These are phyloP conservation scores for Favolaschia claudopus DNA, from an alignment of 768 basidiomycete genomes.

Conservation along the genomic window DNA sequence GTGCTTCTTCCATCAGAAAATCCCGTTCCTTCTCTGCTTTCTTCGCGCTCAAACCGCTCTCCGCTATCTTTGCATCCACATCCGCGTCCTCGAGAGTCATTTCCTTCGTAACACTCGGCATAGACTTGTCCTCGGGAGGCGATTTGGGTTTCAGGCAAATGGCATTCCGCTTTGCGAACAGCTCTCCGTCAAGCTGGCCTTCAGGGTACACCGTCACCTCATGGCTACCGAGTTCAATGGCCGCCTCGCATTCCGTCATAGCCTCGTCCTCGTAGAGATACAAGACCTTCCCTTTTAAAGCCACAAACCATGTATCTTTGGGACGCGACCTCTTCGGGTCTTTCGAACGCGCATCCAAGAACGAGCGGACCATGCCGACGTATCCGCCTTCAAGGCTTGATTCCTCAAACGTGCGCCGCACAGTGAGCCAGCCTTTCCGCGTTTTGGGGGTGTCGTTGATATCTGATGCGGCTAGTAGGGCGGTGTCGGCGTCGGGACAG, in stretches of 20 bases:
- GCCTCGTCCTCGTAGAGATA: conserved; percentile 95
- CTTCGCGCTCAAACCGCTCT: conserved; percentile 30
- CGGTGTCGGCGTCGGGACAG: conserved; percentile 35
- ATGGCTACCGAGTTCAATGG: conserved; percentile 84
- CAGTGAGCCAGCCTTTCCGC: conserved; percentile 84
- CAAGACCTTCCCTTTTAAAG: conserved; percentile 88
- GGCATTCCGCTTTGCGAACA: conserved; percentile 90
- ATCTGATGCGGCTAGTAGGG: conserved; percentile 37
- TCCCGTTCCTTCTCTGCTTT: conserved; percentile 49
- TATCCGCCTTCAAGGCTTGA: conserved; percentile 69
- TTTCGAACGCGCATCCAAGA: conserved; percentile 82
- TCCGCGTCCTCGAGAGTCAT: conserved; percentile 50
- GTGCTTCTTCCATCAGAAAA: conserved; percentile 43
- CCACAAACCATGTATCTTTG: conserved; percentile 93
- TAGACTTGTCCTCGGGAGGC: conserved; percentile 38
- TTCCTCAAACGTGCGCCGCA: conserved; percentile 82
- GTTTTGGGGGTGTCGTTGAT: conserved; percentile 67
- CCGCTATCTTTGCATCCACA: conserved; percentile 39
- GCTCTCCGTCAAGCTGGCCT: conserved; percentile 82
- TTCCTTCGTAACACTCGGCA: conserved; percentile 63
- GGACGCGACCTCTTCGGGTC: conserved; percentile 85
- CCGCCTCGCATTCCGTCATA: conserved; percentile 90
- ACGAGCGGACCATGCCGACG: conserved; percentile 80
- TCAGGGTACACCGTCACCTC: conserved; percentile 80
- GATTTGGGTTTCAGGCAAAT: conserved; percentile 74